Base-by-base conservation (phyloP, 2,329 filamentous ascomycete species). In the Atkinsonella texensis region DNA sequence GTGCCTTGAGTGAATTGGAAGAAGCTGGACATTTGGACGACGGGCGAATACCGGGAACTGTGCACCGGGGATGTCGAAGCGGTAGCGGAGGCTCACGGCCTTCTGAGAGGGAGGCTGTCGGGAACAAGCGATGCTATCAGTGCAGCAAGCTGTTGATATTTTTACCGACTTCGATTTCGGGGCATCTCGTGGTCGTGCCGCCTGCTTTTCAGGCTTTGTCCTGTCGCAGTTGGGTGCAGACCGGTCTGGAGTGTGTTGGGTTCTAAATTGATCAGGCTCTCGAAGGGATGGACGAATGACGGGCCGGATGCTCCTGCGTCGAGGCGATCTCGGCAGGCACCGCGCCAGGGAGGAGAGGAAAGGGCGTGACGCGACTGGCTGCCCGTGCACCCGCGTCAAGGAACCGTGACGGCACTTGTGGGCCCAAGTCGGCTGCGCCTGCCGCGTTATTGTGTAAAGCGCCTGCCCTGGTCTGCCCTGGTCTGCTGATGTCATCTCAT, bases 1-100 rank as follows among this genome's bases (percentile, higher is more conserved):
- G 70, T 74, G 64, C 81, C 81, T 61, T 81, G 80, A 56, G 81
- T 81, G 68, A 85, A 85, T 63, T 76, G 73, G 68, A 85, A 84
- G 72, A 84, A 81, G 61, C 75, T 73, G 62, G 81, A 78, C 80
- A 84, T 83, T 47, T 45, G 48, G 17, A 38, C 51, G 44, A 49
- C 18, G 38, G 59, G 48, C 12, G 41, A 13, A 39, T 31, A 48
- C 40, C 40, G 40, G 20, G 50, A 28, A 32, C 15, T 28, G 17
- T 43, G 38, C 49, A 53, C 45, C 42, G 39, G 43, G 39, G 43
- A 40, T 18, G 8, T 42, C 48, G 48, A 44, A 48, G 53, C 38
- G 23, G 45, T 33, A 48, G 41, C 40, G 38, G 32, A 49, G 3
- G 48, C 48, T 45, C 41, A 15, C 28, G 23, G 41, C 15, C 18